These are phyloP conservation scores for Thoreauomyces humboldtii DNA, from an alignment of 192 early-diverging fungal species.

Conservation along the genomic window DNA sequence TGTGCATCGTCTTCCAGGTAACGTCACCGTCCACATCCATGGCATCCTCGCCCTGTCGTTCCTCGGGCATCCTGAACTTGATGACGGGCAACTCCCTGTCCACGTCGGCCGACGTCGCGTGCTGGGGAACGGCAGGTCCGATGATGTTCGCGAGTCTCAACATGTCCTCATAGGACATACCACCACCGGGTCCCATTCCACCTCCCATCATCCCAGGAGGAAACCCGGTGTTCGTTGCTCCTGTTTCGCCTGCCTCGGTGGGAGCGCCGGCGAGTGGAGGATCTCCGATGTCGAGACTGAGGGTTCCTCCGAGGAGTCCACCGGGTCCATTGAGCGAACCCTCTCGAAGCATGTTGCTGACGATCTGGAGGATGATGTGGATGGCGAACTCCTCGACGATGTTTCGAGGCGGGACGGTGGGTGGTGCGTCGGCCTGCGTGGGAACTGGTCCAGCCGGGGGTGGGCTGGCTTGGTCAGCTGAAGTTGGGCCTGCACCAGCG, in stretches of 20 bases:
- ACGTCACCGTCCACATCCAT: constrained; percentile 18
- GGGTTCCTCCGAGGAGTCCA: constrained; percentile 21
- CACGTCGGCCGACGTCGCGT: constrained; percentile 39
- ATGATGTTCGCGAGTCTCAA: constrained; percentile 44
- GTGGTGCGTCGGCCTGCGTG: background rate
- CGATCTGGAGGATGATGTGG: constrained; percentile 21
- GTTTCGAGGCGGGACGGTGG: background rate
- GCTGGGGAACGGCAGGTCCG: constrained; percentile 43
- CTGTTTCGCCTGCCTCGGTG: background rate
- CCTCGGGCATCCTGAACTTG: background rate
- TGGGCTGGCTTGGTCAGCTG: background rate
- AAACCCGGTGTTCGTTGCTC: background rate
- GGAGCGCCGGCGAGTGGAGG: background rate
- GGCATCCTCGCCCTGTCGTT: background rate
- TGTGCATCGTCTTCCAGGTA: no score
- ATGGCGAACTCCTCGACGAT: constrained; percentile 26
- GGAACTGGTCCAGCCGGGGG: background rate
- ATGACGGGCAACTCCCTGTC: constrained; percentile 36
- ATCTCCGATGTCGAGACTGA: constrained; percentile 17
- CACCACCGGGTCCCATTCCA: constrained; percentile 17
- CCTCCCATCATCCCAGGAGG: background rate
- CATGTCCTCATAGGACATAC: constrained; percentile 35
- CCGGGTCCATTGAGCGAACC: constrained; percentile 26
- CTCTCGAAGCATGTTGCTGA: constrained; percentile 25
- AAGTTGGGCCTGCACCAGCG: background rate